Evolutionary conservation across 2,329 filamentous ascomycete genomes (phyloP), one percentile per base, ranked within the genome.

Genomic region (Calonectria hongkongensis): DNA sequence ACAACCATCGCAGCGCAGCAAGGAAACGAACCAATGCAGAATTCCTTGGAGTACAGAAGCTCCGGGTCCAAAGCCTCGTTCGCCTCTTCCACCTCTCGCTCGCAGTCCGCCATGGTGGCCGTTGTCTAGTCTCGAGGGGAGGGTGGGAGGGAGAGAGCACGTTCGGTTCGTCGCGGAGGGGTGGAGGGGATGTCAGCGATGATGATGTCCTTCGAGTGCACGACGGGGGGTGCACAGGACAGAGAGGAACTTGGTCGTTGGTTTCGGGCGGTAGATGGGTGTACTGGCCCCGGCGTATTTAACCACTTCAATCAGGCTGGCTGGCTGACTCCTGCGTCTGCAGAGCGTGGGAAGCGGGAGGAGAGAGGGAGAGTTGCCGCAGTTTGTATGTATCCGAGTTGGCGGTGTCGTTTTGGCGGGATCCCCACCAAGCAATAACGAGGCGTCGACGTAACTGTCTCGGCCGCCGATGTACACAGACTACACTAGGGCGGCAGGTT

Each of bases 1-100:
- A 45, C 33, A 27, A 66, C 48, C 21, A 27, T n/a, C 5, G 67
- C 64, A 56, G 45, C 66, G 62, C 43, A 43, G 68, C 66, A 69
- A 47, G 41, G 45, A 63, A 68, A 81, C 90, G 79, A 85, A 95
- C 93, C 94, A 85, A 97, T 96, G 87, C 94, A 96, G 82, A 92
- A 95, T 85, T 97, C 94, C 86, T 98, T 98, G 74, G 95, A 97
- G 85, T 98, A 99, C 66, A 98, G 89, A 74, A 93, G 91, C 86
- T 97, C 95, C 4, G 97, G 97, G 85, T 98, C 96, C 45, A 85
- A 89, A 43, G 88, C 87, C 81, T 90, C 90, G 74, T 89, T 87
- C 75, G 79, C 77, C 56, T 86, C 85, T 47, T 88, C 86, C 62
- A 86, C 83, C 28, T 88, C 86, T 70, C 86, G 86, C 66, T 87